phyloP scores from a whole-genome alignment of 352 stramenopile species.

The Paralagenidium karlingii region DNA sequence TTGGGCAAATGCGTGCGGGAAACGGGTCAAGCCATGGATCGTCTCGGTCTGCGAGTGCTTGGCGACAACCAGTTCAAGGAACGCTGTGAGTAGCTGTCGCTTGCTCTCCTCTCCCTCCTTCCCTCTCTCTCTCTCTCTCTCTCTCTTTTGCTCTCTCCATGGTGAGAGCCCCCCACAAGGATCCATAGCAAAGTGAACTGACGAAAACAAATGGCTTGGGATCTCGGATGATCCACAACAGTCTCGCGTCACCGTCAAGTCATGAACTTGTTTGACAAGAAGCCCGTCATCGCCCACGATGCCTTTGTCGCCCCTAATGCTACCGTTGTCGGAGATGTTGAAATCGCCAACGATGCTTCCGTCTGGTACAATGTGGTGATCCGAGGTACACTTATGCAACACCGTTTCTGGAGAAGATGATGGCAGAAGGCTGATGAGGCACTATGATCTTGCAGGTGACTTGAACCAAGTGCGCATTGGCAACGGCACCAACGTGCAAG shows the following conservation, averaged over 20 bases:
- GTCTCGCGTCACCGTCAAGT: constrained; percentile 88
- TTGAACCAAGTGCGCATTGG: constrained; percentile 89
- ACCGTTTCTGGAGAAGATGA: background rate
- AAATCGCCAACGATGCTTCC: constrained; percentile 89
- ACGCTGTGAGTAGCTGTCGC: constrained; percentile 58
- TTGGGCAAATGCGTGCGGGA: constrained; percentile 89
- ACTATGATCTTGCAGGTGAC: constrained; percentile 30
- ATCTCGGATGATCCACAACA: too few relatives aligned
- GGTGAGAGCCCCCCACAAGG: too few relatives aligned
- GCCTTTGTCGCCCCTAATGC: constrained; percentile 94
- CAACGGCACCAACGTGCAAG: constrained; percentile 95
- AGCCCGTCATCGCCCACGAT: constrained; percentile 79
- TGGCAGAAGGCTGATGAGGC: constrained; percentile 1
- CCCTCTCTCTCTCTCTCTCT: background rate
- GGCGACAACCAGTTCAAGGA: constrained; percentile 83
- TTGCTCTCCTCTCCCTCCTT: background rate
- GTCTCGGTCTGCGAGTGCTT: constrained; percentile 83
- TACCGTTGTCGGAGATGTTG: constrained; percentile 93
- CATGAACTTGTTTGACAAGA: constrained; percentile 90
- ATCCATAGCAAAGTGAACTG: too few relatives aligned
- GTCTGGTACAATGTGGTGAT: constrained; percentile 97
- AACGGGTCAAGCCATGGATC: constrained; percentile 93
- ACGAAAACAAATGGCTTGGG: too few relatives aligned
- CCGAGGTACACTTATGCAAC: constrained; percentile 27
- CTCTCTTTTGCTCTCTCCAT: background rate